Conservation (phyloP, 139 green algal genomes). For the Chlamydomonas sphaeroides region DNA sequence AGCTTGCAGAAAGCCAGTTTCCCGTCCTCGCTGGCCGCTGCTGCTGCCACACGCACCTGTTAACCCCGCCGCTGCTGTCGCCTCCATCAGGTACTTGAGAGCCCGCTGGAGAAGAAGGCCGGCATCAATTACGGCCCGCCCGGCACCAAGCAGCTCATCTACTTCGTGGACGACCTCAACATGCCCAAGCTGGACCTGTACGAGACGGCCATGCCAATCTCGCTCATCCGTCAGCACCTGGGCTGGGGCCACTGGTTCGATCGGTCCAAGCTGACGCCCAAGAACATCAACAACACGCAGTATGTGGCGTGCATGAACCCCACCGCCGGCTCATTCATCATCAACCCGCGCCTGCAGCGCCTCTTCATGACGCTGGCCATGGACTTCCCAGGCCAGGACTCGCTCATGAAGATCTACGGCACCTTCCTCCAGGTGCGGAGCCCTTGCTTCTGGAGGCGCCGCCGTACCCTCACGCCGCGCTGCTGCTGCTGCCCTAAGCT, state of each 20-base stretch:
- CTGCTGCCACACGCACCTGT: too few relatives aligned
- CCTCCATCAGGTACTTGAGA: slow-evolving; percentile 83
- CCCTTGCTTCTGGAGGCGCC: too few relatives aligned
- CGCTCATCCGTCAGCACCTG: slow-evolving; percentile 90
- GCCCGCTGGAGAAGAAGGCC: slow-evolving; percentile 91
- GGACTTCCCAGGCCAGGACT: slow-evolving; percentile 88
- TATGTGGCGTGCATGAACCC: slow-evolving; percentile 93
- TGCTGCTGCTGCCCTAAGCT: too few relatives aligned
- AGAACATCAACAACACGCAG: slow-evolving; percentile 92
- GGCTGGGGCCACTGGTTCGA: slow-evolving; percentile 94
- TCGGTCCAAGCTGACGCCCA: slow-evolving; percentile 87
- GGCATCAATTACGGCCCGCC: slow-evolving; percentile 88
- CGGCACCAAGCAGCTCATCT: slow-evolving; percentile 87
- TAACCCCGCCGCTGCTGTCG: too few relatives aligned
- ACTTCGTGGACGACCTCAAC: slow-evolving; percentile 94
- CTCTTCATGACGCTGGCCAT: slow-evolving; percentile 93
- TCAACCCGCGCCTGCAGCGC: slow-evolving; percentile 92
- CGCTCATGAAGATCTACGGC: slow-evolving; percentile 92
- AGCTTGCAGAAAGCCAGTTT: too few relatives aligned
- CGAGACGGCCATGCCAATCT: slow-evolving; percentile 93
- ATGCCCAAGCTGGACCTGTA: slow-evolving; percentile 92
- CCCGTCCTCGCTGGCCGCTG: too few relatives aligned
- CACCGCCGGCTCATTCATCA: slow-evolving; percentile 87
- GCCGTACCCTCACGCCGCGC: too few relatives aligned
- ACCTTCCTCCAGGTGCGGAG: slow-evolving; percentile 78